Evolutionary conservation across 2,329 filamentous ascomycete species (phyloP), one percentile per base, ranked within the genome.

Genomic region (Sporothrix euskadiensis): DNA sequence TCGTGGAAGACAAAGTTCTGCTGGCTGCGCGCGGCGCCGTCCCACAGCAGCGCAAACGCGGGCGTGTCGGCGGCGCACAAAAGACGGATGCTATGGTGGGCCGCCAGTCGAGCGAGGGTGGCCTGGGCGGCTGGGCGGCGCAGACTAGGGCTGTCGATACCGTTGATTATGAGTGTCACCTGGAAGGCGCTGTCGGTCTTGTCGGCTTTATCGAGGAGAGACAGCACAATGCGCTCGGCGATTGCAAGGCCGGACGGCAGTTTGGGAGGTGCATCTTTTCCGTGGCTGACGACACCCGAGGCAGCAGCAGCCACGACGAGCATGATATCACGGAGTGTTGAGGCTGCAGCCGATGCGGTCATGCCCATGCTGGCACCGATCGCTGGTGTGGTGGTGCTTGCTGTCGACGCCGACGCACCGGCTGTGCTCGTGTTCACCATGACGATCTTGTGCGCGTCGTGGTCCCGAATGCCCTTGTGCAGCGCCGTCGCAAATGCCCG

Each of bases 1-100:
- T 99, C 94, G 83, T 99, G 96, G 82, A 97, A 98, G 39, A 94
- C 84, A 77, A 98, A 94, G 93, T 39, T 92, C 89, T 19, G 93
- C 91, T 65, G 74, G 65, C 72, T 75, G 69, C 92, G 91, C n/a
- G 94, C 86, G 72, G 90, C 91, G 71, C 93, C 91, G 82, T 98
- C 94, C 94, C 95, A 99, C 69, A 98, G 87, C 0, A 98, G 83
- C 0, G 93, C 85, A 79, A 97, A 97, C 78, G 92, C 93, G 7
- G 94, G 94, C 9, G 93, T 94, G 82, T 98, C 95, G 73, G 91
- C 92, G 1, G 94, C 97, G 77, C 91, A 92, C 41, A 97, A 81
- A 35, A 98, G 84, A 71, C 87, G 88, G 75, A 98, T 86, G 54
- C 86, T 86, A 0, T 91, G 89, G 78, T 95, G 92, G 0, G 91